Evolutionary conservation across 2,329 filamentous ascomycete species (phyloP).

Genomic region (Tolypocladium album): DNA sequence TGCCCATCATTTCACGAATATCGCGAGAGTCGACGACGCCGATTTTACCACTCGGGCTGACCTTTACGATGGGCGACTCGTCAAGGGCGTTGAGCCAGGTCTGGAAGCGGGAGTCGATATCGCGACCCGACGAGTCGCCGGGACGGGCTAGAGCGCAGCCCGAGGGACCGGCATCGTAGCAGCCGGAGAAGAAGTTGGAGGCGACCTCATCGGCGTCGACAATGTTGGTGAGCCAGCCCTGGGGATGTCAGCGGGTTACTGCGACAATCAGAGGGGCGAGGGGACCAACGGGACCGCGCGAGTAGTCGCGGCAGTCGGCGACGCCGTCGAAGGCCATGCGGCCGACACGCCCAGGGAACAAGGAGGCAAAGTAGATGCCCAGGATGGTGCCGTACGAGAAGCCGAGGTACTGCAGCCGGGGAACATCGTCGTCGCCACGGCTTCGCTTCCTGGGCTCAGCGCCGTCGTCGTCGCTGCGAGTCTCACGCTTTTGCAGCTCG

Average conservation of each 20-base stretch:
- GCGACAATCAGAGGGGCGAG: not conserved
- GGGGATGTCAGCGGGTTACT: not conserved
- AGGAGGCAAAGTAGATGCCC: constrained; percentile 23
- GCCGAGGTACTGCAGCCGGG: constrained; percentile 34
- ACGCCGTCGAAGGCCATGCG: constrained; percentile 31
- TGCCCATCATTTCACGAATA: constrained; percentile 14
- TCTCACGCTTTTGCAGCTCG: constrained; percentile 15
- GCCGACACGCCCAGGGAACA: constrained; percentile 25
- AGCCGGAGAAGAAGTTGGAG: constrained; percentile 22
- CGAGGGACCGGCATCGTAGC: constrained; percentile 16
- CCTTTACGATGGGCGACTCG: constrained; percentile 11
- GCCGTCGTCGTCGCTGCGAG: not conserved
- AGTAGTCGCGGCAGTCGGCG: constrained; percentile 24
- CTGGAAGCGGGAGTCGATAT: constrained; percentile 22
- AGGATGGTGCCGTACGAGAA: constrained; percentile 33
- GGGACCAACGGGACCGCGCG: constrained; percentile 14
- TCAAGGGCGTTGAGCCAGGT: constrained; percentile 17
- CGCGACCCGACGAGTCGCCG: constrained; percentile 13
- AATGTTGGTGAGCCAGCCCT: constrained; percentile 25
- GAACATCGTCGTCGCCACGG: constrained; percentile 1
- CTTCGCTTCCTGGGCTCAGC: constrained; percentile 7
- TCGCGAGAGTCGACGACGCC: constrained; percentile 20
- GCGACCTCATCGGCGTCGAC: constrained; percentile 24
- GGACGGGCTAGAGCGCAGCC: constrained; percentile 17
- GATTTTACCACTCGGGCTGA: constrained; percentile 9